Percentiles rank a stretch among this genome's conserved stretches.
phyloP scores from a whole-genome alignment of 2,329 filamentous ascomycete genomes.

The Aplosporella prunicola region DNA sequence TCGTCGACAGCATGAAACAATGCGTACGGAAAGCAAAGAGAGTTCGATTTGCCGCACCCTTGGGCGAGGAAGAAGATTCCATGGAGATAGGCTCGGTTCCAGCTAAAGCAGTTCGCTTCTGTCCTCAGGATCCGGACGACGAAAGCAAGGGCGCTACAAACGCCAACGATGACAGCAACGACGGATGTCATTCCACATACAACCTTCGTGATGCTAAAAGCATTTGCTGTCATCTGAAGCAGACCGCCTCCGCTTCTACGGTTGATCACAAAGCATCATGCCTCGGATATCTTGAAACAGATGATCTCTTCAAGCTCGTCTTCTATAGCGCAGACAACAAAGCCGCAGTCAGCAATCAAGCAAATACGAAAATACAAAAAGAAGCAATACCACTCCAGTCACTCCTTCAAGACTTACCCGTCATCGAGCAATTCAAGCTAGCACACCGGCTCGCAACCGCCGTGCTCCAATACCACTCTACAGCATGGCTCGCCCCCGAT shows the following conservation, averaged over 20 bases:
- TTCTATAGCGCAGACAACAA: constrained; percentile 15
- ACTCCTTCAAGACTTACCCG: constrained; percentile 8
- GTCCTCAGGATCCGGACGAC: too few relatives aligned
- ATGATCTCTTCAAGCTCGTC: constrained; percentile 15
- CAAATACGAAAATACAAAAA: background rate
- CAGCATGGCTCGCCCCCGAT: constrained; percentile 16
- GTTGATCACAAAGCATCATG: too few relatives aligned
- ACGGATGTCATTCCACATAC: constrained; percentile 5
- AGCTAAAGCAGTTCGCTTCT: too few relatives aligned
- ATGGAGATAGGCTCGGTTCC: too few relatives aligned
- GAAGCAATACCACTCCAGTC: background rate
- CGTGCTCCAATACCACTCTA: constrained; percentile 17
- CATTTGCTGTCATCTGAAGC: constrained; percentile 18
- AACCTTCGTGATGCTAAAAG: constrained; percentile 18
- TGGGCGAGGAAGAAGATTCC: too few relatives aligned
- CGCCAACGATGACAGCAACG: background rate
- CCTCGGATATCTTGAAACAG: constrained; percentile 19
- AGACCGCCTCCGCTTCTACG: constrained; percentile 9
- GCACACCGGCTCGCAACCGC: constrained; percentile 15
- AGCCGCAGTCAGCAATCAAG: background rate
- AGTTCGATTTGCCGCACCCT: too few relatives aligned
- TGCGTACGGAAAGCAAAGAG: too few relatives aligned
- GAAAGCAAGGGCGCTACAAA: background rate
- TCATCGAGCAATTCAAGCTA: constrained; percentile 16
- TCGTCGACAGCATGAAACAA: too few relatives aligned